Evolutionary conservation across 108 stramenopile species (phyloP), one percentile per base, ranked within the genome.

Genomic region (Nitzschia putrida): DNA sequence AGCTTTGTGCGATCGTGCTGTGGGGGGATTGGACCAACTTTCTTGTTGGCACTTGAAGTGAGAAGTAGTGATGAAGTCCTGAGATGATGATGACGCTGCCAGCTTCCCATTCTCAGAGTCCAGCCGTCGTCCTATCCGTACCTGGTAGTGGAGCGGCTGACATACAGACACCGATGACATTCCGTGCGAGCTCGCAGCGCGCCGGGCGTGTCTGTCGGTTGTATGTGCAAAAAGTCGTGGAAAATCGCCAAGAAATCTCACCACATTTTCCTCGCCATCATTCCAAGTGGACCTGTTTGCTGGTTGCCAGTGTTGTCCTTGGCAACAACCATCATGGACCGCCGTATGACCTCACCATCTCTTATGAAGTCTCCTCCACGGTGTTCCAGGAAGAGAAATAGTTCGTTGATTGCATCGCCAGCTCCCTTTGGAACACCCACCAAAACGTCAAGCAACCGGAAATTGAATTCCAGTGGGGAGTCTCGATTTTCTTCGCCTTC

Each of bases 401-500:
- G 55, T 42, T 58, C 51, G 6, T 5, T 42, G 21, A 12, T 66
- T 23, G 55, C 74, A 3, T 56, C 20, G 7, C 7, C 69, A 20
- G 56, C 74, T 40, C 74, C 74, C 12, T 77, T 76, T 64, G 68
- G 61, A 40, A 64, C 75, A 51, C 75, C 74, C 0, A 55, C 74
- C 39, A 75, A 56, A 51, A 69, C 69, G 37, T 56, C 76, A 12
- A 77, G 61, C 38, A 14, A 57, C 12, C 37, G 42, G 16, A 68
- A 60, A 53, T 45, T 24, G 41, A 63, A 52, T 11, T 13, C 18
- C 11, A 38, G 60, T 13, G 54, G 16, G 25, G 53, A 64, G 24
- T 22, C 68, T 14, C 42, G 69, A 37, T 47, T 66, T 34, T 49
- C 47, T 18, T 57, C 68, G 25, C 69, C 76, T 4, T 70, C 76